phyloP scores from a whole-genome alignment of 108 stramenopile genomes.

The Skeletonema potamos region DNA sequence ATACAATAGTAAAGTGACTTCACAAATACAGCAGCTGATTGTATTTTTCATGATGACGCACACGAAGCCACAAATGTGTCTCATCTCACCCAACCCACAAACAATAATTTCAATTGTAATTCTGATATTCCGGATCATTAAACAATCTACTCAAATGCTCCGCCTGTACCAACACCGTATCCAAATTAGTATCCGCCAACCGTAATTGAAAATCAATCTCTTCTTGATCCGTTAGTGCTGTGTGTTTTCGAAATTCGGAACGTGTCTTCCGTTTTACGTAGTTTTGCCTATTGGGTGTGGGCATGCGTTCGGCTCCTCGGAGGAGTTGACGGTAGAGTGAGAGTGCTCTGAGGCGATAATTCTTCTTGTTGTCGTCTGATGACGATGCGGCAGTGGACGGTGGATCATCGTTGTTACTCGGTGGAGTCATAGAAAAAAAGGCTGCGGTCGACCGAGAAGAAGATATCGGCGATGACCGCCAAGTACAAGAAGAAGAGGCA shows the following conservation, averaged over 20 bases:
- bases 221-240: slow-evolving; percentile 56
- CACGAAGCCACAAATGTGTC: no score
- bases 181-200: slow-evolving; percentile 84
- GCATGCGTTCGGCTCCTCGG: slow-evolving; percentile 78
- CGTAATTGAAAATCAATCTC: slow-evolving; percentile 74
- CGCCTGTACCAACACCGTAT: slow-evolving; percentile 84
- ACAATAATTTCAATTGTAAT: slow-evolving; percentile 34
- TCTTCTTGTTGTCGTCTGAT: slow-evolving; percentile 23
- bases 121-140: slow-evolving; percentile 43
- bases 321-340: slow-evolving; percentile 81
- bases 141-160: slow-evolving; percentile 72
- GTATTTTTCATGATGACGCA: no score
- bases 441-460: background rate
- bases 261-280: slow-evolving; percentile 73
- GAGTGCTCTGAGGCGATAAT: slow-evolving; percentile 58
- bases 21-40: no score
- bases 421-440: background rate
- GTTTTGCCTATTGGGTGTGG: slow-evolving; percentile 85
- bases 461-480: background rate
- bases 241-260: slow-evolving; percentile 62
- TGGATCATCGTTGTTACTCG: background rate
- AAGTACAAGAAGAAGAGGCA: background rate
- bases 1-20: no score
- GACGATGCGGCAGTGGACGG: background rate
- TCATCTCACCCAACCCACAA: no score